Conservation (phyloP, 345 rosid species). For the Hibiscus tridactylites region DNA sequence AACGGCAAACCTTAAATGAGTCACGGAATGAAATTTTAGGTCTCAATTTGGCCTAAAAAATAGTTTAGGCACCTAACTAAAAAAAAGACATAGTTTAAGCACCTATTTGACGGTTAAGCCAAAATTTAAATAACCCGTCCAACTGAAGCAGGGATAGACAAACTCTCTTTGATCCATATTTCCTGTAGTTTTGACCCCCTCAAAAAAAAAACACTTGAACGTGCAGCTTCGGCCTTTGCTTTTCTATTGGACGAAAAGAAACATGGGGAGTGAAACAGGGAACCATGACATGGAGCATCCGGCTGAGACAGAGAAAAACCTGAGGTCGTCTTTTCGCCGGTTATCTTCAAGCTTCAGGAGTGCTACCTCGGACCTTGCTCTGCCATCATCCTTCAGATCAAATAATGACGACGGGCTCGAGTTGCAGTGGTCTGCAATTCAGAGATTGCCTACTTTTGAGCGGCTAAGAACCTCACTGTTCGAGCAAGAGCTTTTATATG, state of each 20-base stretch:
- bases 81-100: too few relatives aligned
- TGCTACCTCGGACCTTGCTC: background rate
- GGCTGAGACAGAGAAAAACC: background rate
- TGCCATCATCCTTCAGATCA: background rate
- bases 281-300: background rate
- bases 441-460: constrained; percentile 30
- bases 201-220: too few relatives aligned
- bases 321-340: background rate
- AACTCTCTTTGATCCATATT: too few relatives aligned
- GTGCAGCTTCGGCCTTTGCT: too few relatives aligned
- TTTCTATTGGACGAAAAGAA: background rate
- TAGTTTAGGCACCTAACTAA: too few relatives aligned
- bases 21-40: too few relatives aligned
- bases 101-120: too few relatives aligned
- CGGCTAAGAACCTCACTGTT: constrained; percentile 19
- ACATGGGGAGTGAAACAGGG: background rate
- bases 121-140: too few relatives aligned
- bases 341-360: background rate
- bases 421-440: constrained; percentile 35
- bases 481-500: background rate
- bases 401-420: constrained; percentile 20
- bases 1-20: too few relatives aligned
- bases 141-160: too few relatives aligned
- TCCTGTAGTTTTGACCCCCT: too few relatives aligned
- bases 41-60: too few relatives aligned